Evolutionary conservation across 805 yeast genomes (phyloP), one percentile per base, ranked within the genome.

Genomic region (Wickerhamomyces bisporus): DNA sequence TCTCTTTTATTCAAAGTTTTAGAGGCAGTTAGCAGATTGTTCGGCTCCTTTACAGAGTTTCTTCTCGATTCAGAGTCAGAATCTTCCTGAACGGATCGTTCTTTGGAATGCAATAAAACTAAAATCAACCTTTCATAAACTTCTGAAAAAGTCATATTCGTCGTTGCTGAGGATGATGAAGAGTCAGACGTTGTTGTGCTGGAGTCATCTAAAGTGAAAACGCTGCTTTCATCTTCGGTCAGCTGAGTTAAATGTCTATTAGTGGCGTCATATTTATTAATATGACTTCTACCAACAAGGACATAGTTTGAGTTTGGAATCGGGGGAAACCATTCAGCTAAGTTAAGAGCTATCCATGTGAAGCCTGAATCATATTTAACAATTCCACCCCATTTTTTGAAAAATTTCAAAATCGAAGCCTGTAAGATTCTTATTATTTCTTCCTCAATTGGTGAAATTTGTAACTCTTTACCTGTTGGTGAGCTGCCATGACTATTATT

Each of bases 321-420:
- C 9, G 58, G 86, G 6, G 94, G 89, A 24, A 78, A 72, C 95
- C 95, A 88, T 58, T 87, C 95, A 1, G 95, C 91, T 32, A 89
- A 62, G 10, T 87, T 88, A 24, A 86, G 62, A 0, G 96, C 96
- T 15, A 86, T 75, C 96, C 96, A 88, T 3, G 91, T 72, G 50
- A 88, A 68, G 0, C 94, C 89, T 31, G 81, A 71, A 58, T 86
- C 93, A 56, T 89, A 89, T 48, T 78, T 79, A 38, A 86, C 74
- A 40, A 80, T 68, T 27, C 70, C 67, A 6, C 93, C 89, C 95
- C 95, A 88, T 62, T 86, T 86, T 23, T 61, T 61, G 28, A 84
- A 61, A 54, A 89, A 89, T 40, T 71, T 71, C 31, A 69, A 52
- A 13, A 88, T 73, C 6, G 95, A 70, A 26, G 64, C 60, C 50